Conservation (phyloP, 2,329 filamentous ascomycete genomes). For the Teratosphaeria zuluensis region DNA sequence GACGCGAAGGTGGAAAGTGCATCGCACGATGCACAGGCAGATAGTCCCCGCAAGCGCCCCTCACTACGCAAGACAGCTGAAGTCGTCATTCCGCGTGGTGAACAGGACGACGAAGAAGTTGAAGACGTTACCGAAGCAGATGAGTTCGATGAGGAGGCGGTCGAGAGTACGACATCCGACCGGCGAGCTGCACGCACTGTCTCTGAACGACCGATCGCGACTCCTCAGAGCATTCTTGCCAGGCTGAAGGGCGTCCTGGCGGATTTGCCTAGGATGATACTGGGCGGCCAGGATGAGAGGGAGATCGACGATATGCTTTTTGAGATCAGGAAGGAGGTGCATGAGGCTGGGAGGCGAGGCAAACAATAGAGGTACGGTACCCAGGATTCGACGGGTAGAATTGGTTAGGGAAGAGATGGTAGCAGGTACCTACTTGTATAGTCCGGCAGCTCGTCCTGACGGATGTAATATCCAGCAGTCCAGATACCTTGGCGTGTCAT, state of each 20-base stretch:
- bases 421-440: not conserved
- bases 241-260: constrained; percentile 48
- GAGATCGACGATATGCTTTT: constrained; percentile 70
- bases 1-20: constrained; percentile 5
- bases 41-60: not conserved
- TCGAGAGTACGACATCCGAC: not conserved
- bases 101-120: not conserved
- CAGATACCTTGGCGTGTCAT: too few species aligned
- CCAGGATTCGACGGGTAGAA: not conserved
- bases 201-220: constrained; percentile 25
- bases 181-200: not conserved
- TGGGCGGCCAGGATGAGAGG: constrained; percentile 57
- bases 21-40: constrained; percentile 2
- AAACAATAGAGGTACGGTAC: not conserved
- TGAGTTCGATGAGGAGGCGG: not conserved
- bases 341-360: constrained; percentile 45
- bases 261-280: constrained; percentile 47
- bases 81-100: not conserved
- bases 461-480: too few species aligned
- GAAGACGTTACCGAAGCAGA: not conserved
- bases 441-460: too few species aligned
- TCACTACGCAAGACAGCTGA: not conserved
- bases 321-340: constrained; percentile 65
- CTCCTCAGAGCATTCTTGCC: constrained; percentile 42
- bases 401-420: not conserved